Base-by-base conservation (phyloP, 2,329 filamentous ascomycete genomes). In the Zymoseptoria ardabiliae region DNA sequence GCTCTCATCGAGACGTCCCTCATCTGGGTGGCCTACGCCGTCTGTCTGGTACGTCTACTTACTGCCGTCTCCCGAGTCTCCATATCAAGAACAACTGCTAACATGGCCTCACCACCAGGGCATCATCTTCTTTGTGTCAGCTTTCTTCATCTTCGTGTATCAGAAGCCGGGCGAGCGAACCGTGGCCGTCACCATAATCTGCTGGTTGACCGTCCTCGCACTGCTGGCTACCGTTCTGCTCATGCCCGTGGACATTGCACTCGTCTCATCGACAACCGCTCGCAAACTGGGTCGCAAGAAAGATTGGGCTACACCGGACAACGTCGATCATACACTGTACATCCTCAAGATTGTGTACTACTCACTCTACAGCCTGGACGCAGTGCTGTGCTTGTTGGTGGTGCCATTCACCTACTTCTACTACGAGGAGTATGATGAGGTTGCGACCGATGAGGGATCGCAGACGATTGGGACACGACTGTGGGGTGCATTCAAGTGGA, bases 331-430 rank as follows among this genome's bases (percentile, higher is more conserved):
- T 63, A 96, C 97, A 58, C 79, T 93, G 17, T 81, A 85, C 63
- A 91, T 90, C 0, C 81, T 99, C 64, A 90, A 90, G 73, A 82
- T 95, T 60, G 88, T 96, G 59, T 99, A 99, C 77, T 97, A 97
- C 75, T 82, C 86, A 0, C 82, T 99, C 0, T 99, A 97, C 78
- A 94, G 90, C 68, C 79, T 97, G 66, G 94, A 99, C 74, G 90
- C 91, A 0, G 73, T 97, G 5, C 83, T 99, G 10, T 99, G 94
- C 71, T 80, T 99, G 52, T 74, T 97, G 19, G 83, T 96, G 51
- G 88, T 97, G 20, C 94, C 94, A 0, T 99, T 99, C 72, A 88
- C 92, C 53, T 99, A 99, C 78, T 99, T 99, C 74, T 97, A 89
- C 85, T 94, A 96, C 70, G 94, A 99, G 74, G 94, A 97, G 74